These are phyloP conservation scores for Aspergillus egyptiacus DNA, from an alignment of 495 filamentous ascomycete genomes.

Conservation along the genomic window DNA sequence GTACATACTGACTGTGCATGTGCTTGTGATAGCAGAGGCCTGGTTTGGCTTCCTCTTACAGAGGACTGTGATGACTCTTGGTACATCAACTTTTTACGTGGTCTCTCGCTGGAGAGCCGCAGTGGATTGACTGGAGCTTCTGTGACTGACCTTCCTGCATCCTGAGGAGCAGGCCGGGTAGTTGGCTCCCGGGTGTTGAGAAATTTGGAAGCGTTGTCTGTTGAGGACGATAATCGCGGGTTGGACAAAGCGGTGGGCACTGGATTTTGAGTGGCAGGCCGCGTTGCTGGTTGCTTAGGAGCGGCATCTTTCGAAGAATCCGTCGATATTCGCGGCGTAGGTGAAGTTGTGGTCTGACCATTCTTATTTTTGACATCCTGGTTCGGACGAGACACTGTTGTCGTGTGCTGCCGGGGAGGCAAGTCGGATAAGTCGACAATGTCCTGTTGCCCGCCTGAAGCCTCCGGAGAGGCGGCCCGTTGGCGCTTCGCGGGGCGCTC, in stretches of 20 bases:
- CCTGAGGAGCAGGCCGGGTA: not conserved
- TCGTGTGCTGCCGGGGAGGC: not conserved
- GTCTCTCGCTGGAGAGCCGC: constrained; percentile 32
- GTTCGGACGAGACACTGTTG: not conserved
- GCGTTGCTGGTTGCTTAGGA: too few relatives aligned
- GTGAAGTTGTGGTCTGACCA: not conserved
- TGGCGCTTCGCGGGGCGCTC: constrained; percentile 45
- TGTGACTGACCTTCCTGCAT: not conserved
- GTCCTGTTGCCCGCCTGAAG: not conserved
- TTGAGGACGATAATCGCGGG: too few relatives aligned
- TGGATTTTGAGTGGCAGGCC: too few relatives aligned
- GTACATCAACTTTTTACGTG: constrained; percentile 46
- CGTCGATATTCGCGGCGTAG: not conserved
- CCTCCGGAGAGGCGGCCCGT: constrained; percentile 22
- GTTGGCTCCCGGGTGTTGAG: not conserved
- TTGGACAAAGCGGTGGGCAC: too few relatives aligned
- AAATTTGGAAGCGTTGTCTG: too few relatives aligned
- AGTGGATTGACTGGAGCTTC: constrained; percentile 22
- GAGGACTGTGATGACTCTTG: constrained; percentile 30
- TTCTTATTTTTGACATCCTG: too few relatives aligned
- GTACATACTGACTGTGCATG: constrained; percentile 33
- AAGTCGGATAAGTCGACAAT: constrained; percentile 7
- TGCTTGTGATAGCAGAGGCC: not conserved
- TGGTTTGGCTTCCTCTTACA: constrained; percentile 9
- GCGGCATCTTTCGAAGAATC: not conserved